phyloP scores from a whole-genome alignment of 2,329 filamentous ascomycete species.

The Geosmithia putterillii region DNA sequence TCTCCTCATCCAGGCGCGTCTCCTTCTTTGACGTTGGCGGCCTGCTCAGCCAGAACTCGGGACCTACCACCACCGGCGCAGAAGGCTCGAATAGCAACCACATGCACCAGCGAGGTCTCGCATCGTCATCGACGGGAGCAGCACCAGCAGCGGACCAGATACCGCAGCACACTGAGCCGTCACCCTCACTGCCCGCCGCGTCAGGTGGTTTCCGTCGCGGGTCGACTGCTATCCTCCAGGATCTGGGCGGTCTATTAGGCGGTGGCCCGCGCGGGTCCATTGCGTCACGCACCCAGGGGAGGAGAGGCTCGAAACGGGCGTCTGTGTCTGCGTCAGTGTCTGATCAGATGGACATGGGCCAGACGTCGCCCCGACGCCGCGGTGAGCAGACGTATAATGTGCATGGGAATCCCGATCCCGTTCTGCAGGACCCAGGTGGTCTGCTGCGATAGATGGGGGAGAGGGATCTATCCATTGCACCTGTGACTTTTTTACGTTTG shows the following conservation, averaged over 20 bases:
- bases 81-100: no score
- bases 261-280: constrained; percentile 24
- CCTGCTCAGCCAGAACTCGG: constrained; percentile 42
- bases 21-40: constrained; percentile 83
- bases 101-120: no score
- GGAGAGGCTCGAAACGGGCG: no score
- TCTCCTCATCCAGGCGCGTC: constrained; percentile 29
- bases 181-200: constrained; percentile 31
- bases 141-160: constrained; percentile 24
- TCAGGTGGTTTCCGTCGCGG: constrained; percentile 35
- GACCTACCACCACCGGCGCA: background rate
- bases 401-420: constrained; percentile 16
- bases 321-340: no score
- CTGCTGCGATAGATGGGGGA: constrained; percentile 16
- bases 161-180: constrained; percentile 21
- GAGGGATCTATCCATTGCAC: no score
- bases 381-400: constrained; percentile 18
- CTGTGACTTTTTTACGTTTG: background rate
- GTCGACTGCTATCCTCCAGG: constrained; percentile 45
- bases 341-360: no score
- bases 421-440: constrained; percentile 26
- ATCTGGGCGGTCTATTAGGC: constrained; percentile 43
- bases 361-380: constrained; percentile 30
- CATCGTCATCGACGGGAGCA: constrained; percentile 23
- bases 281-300: constrained; percentile 5